Percentiles rank a stretch among this genome's conserved stretches.
phyloP scores from a whole-genome alignment of 2,329 filamentous ascomycete species.

The Penicillium sp. region DNA sequence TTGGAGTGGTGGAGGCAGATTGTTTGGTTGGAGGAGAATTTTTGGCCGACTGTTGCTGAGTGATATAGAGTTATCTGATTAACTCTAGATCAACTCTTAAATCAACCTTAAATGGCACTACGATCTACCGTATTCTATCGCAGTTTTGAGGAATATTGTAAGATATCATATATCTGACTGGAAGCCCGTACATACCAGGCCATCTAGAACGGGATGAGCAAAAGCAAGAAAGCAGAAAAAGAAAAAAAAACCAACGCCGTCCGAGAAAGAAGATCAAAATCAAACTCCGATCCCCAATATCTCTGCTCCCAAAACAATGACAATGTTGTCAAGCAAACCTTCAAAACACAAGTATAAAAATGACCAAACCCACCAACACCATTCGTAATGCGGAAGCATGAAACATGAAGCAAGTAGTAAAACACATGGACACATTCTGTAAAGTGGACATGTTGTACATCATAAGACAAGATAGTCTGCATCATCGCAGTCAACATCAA shows the following conservation, averaged over 20 bases:
- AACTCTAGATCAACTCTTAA: not conserved
- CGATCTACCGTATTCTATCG: not conserved
- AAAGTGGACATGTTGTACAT: conserved; percentile 17
- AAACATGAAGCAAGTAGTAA: conserved; percentile 1
- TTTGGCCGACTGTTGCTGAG: conserved; percentile 52
- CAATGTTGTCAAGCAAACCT: conserved; percentile 7
- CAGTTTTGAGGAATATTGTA: conserved; percentile 8
- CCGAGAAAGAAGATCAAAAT: not conserved
- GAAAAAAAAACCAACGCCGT: conserved; percentile 1
- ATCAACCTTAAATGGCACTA: not conserved
- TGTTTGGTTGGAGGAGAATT: conserved; percentile 56
- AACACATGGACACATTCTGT: conserved; percentile 8
- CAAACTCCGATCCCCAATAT: conserved; percentile 10
- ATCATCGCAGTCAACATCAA: conserved; percentile 4
- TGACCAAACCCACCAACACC: conserved; percentile 15
- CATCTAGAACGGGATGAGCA: conserved; percentile 9
- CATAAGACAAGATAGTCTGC: not conserved
- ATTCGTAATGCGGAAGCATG: conserved; percentile 17
- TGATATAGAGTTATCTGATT: not conserved
- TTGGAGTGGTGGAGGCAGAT: conserved; percentile 50
- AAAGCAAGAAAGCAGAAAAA: not conserved
- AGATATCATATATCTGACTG: conserved; percentile 18
- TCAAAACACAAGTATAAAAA: conserved; percentile 1
- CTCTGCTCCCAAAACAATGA: conserved; percentile 1
- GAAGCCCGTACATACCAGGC: conserved; percentile 21